Evolutionary conservation across 2,329 filamentous ascomycete genomes (phyloP), one percentile per base, ranked within the genome.

Genomic region (Dothistroma septosporum): DNA sequence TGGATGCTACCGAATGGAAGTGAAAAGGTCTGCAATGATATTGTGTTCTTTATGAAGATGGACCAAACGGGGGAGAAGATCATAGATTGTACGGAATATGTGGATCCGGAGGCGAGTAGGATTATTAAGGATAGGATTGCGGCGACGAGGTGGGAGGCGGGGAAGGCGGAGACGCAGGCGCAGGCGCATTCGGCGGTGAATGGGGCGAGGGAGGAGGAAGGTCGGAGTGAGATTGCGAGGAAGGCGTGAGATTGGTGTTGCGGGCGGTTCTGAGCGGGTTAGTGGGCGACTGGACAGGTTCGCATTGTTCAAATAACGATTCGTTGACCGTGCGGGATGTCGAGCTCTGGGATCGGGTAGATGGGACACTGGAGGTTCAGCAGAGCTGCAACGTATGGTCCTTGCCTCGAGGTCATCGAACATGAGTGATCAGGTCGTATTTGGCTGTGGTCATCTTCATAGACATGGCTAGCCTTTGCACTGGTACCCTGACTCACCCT

Each of bases 101-200:
- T 65, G 32, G 64, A 65, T 63, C 61, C 64, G 21, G 57, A 59
- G 47, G 63, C 63, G 2, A 65, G 61, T 58, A 55, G 56, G 56
- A 41, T 56, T 41, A 65, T 63, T 49, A 41, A 52, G 35, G 61
- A 61, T 55, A 60, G 57, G 32, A 63, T 65, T 53, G 57, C 61
- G 50, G 58, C 58, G 52, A 61, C 41, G 41, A 52, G 44, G 24
- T 64, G 61, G 56, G 54, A 59, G 58, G 47, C 11, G 16, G 58
- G 52, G 11, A 56, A 31, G 19, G 50, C 28, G 28, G 22, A 16
- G 28, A 49, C 24, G 24, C 24, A 31, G 22, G 31, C 32, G 37
- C 35, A 49, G 32, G 60, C 44, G 3, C 37, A 12, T 7, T 14
- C 37, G 14, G 35, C 24, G 2, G 46, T 47, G 16, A 59, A 59